Evolutionary conservation across 2,329 filamentous ascomycete genomes (phyloP).

Genomic region (Aureobasidium namibiae): DNA sequence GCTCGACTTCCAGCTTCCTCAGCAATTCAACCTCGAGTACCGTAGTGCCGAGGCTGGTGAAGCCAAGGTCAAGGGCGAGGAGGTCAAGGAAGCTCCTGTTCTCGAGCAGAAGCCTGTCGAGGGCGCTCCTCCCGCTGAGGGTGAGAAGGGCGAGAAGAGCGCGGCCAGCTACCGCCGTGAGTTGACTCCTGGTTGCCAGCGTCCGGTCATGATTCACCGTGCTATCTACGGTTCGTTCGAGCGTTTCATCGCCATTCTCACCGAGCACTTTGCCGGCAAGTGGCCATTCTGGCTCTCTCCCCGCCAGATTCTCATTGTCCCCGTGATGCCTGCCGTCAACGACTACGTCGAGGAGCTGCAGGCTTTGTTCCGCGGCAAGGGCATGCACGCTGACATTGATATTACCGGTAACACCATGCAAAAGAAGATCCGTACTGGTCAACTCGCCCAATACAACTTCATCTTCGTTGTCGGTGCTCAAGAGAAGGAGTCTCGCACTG

Average conservation of each 20-base stretch:
- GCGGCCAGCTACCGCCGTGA: conserved; percentile 31
- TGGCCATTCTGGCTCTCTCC: conserved; percentile 87
- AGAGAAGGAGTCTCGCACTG: conserved; percentile 50
- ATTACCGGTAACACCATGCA: conserved; percentile 71
- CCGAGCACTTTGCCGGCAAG: conserved; percentile 77
- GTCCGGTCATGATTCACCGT: conserved; percentile 80
- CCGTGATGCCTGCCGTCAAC: conserved; percentile 62
- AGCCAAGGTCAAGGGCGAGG: conserved; percentile 33
- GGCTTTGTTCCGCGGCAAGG: conserved; percentile 55
- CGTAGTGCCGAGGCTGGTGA: conserved; percentile 42
- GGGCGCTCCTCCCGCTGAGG: conserved; percentile 24
- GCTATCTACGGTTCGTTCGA: conserved; percentile 68
- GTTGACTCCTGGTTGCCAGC: conserved; percentile 62
- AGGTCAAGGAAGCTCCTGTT: conserved; percentile 26
- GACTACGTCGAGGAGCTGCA: conserved; percentile 72
- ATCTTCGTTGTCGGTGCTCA: conserved; percentile 63
- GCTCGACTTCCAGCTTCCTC: conserved; percentile 77
- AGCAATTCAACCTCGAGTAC: conserved; percentile 83
- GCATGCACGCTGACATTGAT: conserved; percentile 64
- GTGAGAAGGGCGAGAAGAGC: conserved; percentile 18
- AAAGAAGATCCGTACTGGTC: conserved; percentile 80
- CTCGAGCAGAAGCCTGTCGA: conserved; percentile 21
- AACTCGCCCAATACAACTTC: conserved; percentile 76
- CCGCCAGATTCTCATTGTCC: conserved; percentile 72
- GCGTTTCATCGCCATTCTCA: conserved; percentile 64